Base-by-base conservation (phyloP, 148 eudicot genomes). In the Amaranthus cruentus region DNA sequence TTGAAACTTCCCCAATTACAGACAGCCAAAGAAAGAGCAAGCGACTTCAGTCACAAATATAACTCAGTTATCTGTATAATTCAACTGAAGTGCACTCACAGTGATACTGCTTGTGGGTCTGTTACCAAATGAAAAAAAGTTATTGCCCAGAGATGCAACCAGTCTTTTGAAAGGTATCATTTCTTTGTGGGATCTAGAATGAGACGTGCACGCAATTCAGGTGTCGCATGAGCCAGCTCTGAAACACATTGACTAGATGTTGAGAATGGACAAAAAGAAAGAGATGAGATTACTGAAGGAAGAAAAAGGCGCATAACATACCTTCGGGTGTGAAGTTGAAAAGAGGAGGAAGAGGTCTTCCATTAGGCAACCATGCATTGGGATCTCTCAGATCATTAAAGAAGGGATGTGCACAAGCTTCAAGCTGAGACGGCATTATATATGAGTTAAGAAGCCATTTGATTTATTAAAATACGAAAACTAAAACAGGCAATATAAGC, bases 371-470 rank as follows among this genome's bases (percentile, higher is more conserved):
- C 80, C 87, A 70, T 38, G 89, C 84, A 70, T 85, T 88, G 66
- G 99, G 92, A 51, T 87, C 85, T 78, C 99, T 87, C 69, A 95
- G 69, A 69, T 83, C 90, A 75, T 95, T 88, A 53, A 95, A 91
- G 87, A 95, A 95, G 0, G 91, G 93, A 76, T 95, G 99, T 7
- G 99, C 93, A 76, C 99, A 95, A n/a, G 97, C 99, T 78, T 95
- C 99, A 85, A 95, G 82, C 99, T 95, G 90, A 75, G 62, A 63
- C 28, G 38, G 64, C 28, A 28, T 75, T 50, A 70, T 59, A 56
- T 15, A 13, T 10, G 62, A 11, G 38, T 15, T 57, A 5, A 58
- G 4, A 47, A n/a, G 4, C 10, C 10, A 62, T 62, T 42, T 9
- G 18, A 47, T 66, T 18, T 60, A 2, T 63, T 63, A 4, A 42